Evolutionary conservation across 192 early-diverging fungal species (phyloP).

Genomic region (Gaertneriomyces sp.): DNA sequence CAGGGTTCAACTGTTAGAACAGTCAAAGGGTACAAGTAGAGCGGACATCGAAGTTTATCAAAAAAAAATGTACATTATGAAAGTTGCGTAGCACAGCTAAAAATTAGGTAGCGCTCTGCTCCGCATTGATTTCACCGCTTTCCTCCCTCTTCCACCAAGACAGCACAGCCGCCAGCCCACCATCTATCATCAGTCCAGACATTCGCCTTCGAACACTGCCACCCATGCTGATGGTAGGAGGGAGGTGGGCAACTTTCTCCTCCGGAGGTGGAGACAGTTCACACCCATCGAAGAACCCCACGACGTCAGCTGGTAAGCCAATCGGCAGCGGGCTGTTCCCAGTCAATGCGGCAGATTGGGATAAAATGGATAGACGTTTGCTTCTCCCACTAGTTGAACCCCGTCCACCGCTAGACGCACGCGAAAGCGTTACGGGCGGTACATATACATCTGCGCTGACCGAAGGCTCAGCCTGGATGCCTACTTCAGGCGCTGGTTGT

Average conservation of each 20-base stretch:
- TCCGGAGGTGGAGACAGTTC: background rate
- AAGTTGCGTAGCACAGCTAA: too few species aligned
- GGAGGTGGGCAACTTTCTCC: background rate
- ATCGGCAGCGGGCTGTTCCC: background rate
- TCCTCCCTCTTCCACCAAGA: constrained; percentile 31
- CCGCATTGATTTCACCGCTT: background rate
- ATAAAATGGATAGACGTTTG: background rate
- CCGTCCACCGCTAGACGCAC: background rate
- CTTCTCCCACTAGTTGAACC: background rate
- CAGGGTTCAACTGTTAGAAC: too few species aligned
- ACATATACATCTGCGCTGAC: background rate
- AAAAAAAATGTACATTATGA: too few species aligned
- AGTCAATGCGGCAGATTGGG: background rate
- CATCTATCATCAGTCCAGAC: constrained; percentile 1
- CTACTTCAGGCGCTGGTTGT: background rate
- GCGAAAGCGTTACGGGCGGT: background rate
- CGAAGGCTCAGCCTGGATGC: background rate
- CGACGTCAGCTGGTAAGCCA: background rate
- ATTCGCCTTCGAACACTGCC: constrained; percentile 18
- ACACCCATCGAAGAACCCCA: background rate
- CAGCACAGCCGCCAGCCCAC: constrained; percentile 12
- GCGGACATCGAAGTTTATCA: too few species aligned
- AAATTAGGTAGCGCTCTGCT: background rate
- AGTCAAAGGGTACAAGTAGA: too few species aligned
- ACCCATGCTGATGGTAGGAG: constrained; percentile 1